These are phyloP conservation scores for Cladosporium velox DNA, from an alignment of 2,329 filamentous ascomycete genomes.

Conservation along the genomic window DNA sequence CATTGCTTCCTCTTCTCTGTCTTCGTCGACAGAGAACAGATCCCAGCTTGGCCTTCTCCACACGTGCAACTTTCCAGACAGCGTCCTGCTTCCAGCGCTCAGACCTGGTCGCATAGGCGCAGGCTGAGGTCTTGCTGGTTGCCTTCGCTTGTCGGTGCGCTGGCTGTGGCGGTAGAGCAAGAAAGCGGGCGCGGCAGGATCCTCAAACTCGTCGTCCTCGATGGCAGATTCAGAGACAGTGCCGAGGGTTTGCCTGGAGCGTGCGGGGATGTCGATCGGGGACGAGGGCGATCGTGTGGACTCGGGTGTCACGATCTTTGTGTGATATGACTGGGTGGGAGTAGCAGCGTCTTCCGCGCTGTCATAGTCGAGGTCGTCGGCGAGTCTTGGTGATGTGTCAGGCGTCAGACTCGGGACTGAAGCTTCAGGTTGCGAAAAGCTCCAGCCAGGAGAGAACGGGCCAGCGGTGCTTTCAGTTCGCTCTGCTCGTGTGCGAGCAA, in stretches of 20 bases:
- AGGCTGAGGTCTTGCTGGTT: not conserved
- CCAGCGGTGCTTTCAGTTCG: not conserved
- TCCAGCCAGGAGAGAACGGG: not conserved
- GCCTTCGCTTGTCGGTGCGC: conserved; percentile 8
- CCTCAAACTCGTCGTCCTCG: conserved; percentile 27
- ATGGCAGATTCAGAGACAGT: conserved; percentile 21
- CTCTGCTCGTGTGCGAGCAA: conserved; percentile 19
- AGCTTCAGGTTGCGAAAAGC: conserved; percentile 14
- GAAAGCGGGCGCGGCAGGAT: conserved; percentile 29
- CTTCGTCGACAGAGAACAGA: conserved; percentile 31
- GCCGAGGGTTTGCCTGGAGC: not conserved
- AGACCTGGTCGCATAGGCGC: conserved; percentile 31
- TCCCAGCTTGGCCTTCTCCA: conserved; percentile 35
- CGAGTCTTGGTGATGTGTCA: conserved; percentile 35
- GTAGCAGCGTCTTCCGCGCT: conserved; percentile 4
- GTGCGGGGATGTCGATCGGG: conserved; percentile 9
- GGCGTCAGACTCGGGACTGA: conserved; percentile 36
- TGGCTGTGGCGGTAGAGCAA: conserved; percentile 27
- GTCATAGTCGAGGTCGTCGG: conserved; percentile 34
- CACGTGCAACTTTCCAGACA: conserved; percentile 36
- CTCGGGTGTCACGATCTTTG: conserved; percentile 3
- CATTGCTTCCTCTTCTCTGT: conserved; percentile 29
- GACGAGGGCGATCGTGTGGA: not conserved
- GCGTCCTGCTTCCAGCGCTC: conserved; percentile 29
- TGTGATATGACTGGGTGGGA: conserved; percentile 4